Evolutionary conservation across 2,329 filamentous ascomycete species (phyloP), one percentile per base, ranked within the genome.

Genomic region (Clonostachys chloroleuca): DNA sequence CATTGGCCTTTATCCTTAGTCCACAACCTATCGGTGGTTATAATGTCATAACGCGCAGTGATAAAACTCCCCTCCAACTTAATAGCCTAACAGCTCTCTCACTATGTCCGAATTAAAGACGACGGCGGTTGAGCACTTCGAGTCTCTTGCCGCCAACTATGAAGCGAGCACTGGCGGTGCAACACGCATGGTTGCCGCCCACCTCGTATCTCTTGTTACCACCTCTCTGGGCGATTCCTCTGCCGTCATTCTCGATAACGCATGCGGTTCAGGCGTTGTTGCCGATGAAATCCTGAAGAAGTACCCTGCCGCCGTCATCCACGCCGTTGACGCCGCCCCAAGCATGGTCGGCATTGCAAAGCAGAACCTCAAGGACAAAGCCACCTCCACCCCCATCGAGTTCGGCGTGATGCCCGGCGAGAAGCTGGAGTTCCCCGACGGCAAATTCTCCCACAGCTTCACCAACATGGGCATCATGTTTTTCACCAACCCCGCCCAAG

Each of bases 391-490:
- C 34, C 36, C 43, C 17, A 48, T 51, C 42, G 47, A 56, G 45
- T 45, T 50, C 14, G 47, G 37, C 10, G 47, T 51, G 16, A 57
- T 57, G 54, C 43, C 48, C 3, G 58, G 55, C 40, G 57, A 60
- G 47, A 8, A 42, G 2, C 52, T 60, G 30, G 17, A 20, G 7
- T 59, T 59, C 37, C 45, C 51, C 5, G 60, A 65, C 45, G 51
- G 55, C 4, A 54, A 52, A 17, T 70, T 70, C 54, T 61, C 61
- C 1, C 60, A 66, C 51, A 59, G 55, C 7, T 54, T 70, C 47
- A 69, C 61, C 9, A 68, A 68, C 51, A 62, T 70, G 20, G 66
- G 60, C 12, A 58, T 70, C 43, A 55, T 68, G 46, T 66, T 67
- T 49, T 64, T 62, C 30, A 37, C 48, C 0, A 50, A 54, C 45